Base-by-base conservation (phyloP, 2,329 filamentous ascomycete genomes). In the Calonectria hongkongensis region DNA sequence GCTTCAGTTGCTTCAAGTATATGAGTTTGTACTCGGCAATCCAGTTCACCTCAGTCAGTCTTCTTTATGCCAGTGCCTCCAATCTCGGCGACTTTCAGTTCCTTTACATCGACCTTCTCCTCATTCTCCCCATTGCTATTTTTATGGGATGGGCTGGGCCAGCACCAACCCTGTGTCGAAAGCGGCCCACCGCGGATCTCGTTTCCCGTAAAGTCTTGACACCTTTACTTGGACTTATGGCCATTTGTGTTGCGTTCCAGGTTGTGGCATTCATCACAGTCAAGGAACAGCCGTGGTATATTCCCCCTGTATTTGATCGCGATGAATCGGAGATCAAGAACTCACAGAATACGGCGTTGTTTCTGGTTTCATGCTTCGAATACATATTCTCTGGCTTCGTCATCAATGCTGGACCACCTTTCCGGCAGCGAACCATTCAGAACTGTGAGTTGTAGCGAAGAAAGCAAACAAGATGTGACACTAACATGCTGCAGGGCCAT, bases 1-100 rank as follows among this genome's bases (percentile, higher is more conserved):
- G 95, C 84, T 99, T 99, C 87, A 97, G 95, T 86, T 99, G 97
- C 87, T 99, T 99, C 90, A 99, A 98, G 87, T 99, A 98, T 85
- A 99, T 99, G 97, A 97, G 94, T 79, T 86, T 99, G 76, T 99
- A 99, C 87, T 98, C 96, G 2, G 96, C 97, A n/a, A 99, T 99
- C 76, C 97, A 99, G 84, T 99, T 99, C 87, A 98, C 95, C 9
- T 95, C 95, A 0, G 97, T 99, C 81, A 98, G 94, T 88, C 98
- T 99, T 82, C 89, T 99, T 18, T 99, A 99, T 84, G 94, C 95
- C 8, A 95, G 93, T 9, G 97, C 94, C 13, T 98, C 95, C 10
- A 99, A 99, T 82, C 88, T 99, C 7, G 97, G 97, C 63, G 97
- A 99, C 83, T 98, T 99, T 82, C 97, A 98, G 84, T 99, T 98